These are phyloP conservation scores for Omphalotus olearius DNA, from an alignment of 1,284 basidiomycete species.

Conservation along the genomic window DNA sequence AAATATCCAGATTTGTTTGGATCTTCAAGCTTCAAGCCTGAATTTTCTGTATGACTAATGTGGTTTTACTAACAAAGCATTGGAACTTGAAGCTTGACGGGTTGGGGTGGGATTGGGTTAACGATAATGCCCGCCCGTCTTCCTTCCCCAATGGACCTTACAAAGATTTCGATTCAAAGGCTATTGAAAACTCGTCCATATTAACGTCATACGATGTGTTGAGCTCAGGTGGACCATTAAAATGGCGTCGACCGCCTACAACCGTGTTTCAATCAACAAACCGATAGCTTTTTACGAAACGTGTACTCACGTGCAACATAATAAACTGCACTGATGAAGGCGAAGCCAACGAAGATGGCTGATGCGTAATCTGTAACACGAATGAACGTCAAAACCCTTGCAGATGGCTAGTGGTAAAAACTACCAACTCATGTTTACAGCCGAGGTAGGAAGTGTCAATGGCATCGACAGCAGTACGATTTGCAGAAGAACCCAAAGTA, in stretches of 20 bases:
- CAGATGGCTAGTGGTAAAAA: not conserved
- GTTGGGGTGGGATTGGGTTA: no score
- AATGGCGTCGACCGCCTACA: not conserved
- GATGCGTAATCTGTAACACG: conserved; percentile 47
- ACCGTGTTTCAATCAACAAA: not conserved
- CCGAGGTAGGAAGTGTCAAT: conserved; percentile 41
- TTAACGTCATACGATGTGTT: not conserved
- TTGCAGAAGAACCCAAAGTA: conserved; percentile 46
- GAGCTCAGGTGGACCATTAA: not conserved
- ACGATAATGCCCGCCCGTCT: no score
- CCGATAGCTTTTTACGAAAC: not conserved
- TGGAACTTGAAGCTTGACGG: no score
- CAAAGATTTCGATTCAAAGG: no score
- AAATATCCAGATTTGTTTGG: no score
- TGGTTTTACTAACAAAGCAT: no score
- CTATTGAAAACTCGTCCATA: not conserved
- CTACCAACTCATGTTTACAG: conserved; percentile 40
- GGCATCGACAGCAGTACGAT: conserved; percentile 56
- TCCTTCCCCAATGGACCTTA: no score
- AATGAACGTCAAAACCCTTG: not conserved
- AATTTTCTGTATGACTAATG: no score
- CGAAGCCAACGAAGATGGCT: conserved; percentile 58
- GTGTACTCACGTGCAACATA: conserved; percentile 44
- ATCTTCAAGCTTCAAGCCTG: no score
- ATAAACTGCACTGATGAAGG: conserved; percentile 46